A percentile compares a stretch with the other conserved stretches of the same genome.
Evolutionary conservation across 2,329 filamentous ascomycete species (phyloP).

Genomic region (Huntiella moniliformis): DNA sequence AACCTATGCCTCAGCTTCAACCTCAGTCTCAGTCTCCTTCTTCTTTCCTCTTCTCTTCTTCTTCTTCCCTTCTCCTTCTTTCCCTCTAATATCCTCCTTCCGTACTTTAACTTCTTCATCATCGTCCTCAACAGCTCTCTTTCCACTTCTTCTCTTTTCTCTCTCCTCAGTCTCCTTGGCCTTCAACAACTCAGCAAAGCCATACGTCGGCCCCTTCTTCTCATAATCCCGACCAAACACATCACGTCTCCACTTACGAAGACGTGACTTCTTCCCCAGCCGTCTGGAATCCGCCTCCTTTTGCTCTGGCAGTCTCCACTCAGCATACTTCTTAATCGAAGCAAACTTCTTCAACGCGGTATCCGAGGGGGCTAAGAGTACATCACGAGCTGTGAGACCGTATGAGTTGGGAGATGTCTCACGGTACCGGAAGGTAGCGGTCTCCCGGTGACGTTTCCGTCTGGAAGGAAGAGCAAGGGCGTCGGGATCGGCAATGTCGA

Average conservation of each 20-base stretch:
- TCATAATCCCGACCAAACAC: constrained; percentile 42
- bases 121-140: constrained; percentile 8
- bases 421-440: constrained; percentile 63
- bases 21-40: constrained; percentile 26
- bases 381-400: constrained; percentile 76
- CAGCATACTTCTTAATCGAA: constrained; percentile 83
- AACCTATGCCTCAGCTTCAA: constrained; percentile 14
- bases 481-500: constrained; percentile 52
- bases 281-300: constrained; percentile 77
- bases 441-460: constrained; percentile 10
- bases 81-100: constrained; percentile 17
- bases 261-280: constrained; percentile 77
- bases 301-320: constrained; percentile 74
- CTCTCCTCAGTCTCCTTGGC: constrained; percentile 16
- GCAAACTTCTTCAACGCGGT: constrained; percentile 73
- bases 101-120: constrained; percentile 16
- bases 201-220: constrained; percentile 36
- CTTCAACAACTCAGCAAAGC: constrained; percentile 27
- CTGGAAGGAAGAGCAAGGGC: constrained; percentile 23
- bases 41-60: constrained; percentile 36
- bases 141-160: constrained; percentile 11
- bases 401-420: constrained; percentile 83
- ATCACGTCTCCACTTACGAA: constrained; percentile 66
- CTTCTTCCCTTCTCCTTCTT: constrained; percentile 16
- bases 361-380: constrained; percentile 74